A percentile compares a stretch with the other conserved stretches of the same genome.
Conservation (phyloP, 495 filamentous ascomycete species). For the Mytilinidion resinicola region DNA sequence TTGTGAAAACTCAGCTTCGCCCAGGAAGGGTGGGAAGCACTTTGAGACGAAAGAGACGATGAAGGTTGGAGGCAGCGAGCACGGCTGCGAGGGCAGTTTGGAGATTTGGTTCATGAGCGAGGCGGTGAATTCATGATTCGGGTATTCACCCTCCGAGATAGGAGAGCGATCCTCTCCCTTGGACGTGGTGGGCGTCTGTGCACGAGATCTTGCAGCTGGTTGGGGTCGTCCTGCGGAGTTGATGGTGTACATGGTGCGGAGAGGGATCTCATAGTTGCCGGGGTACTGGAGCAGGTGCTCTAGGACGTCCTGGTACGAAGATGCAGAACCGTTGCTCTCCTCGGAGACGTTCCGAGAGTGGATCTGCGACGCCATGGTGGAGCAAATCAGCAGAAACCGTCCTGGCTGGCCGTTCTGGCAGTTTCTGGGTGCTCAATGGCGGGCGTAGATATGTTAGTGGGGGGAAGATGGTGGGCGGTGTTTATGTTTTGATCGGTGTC, state of each 20-base stretch:
- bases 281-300: constrained; percentile 65
- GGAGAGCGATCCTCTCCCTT: constrained; percentile 35
- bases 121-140: constrained; percentile 56
- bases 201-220: constrained; percentile 32
- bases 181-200: constrained; percentile 25
- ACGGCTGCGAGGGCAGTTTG: constrained; percentile 56
- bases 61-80: constrained; percentile 60
- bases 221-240: constrained; percentile 52
- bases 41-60: constrained; percentile 58
- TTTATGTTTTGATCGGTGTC: too few species aligned
- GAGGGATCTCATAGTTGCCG: constrained; percentile 61
- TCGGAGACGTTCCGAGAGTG: constrained; percentile 32
- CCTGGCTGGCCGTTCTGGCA: background rate
- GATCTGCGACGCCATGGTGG: constrained; percentile 17
- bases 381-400: background rate
- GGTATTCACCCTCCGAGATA: constrained; percentile 36
- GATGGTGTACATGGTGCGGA: constrained; percentile 68
- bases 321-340: constrained; percentile 23
- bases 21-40: constrained; percentile 53
- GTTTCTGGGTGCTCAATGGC: background rate
- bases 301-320: constrained; percentile 47
- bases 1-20: constrained; percentile 63
- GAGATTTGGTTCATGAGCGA: constrained; percentile 58
- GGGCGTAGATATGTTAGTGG: too few species aligned
- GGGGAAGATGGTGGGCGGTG: too few species aligned